phyloP scores from a whole-genome alignment of 176 grass and related monocot genomes.

The Eragrostis curvula region DNA sequence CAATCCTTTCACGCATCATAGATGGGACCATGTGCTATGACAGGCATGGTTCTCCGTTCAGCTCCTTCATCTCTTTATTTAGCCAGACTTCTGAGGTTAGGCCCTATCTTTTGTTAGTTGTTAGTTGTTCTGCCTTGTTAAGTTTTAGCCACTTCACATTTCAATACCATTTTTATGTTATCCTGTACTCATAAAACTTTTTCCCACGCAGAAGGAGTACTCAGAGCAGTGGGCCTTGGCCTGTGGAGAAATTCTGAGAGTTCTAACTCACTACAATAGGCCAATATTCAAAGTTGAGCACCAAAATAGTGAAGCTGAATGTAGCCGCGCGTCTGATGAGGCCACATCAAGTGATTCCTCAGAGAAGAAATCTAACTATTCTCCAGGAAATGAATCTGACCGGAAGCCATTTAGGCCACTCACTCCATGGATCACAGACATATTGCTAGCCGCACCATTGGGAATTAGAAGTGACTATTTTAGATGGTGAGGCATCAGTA shows the following conservation, averaged over 20 bases:
- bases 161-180: slow-evolving; percentile 15
- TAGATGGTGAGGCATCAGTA: slow-evolving; percentile 70
- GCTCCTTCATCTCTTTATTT: slow-evolving; percentile 95
- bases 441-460: slow-evolving; percentile 92
- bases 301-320: slow-evolving; percentile 60
- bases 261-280: slow-evolving; percentile 97
- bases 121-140: neutral
- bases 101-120: slow-evolving; percentile 18
- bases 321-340: slow-evolving; percentile 56
- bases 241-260: slow-evolving; percentile 96
- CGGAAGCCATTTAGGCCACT: slow-evolving; percentile 83
- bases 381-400: slow-evolving; percentile 74
- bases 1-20: slow-evolving; percentile 97
- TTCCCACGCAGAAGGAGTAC: slow-evolving; percentile 81
- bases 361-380: slow-evolving; percentile 51
- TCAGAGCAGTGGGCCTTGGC: slow-evolving; percentile 98
- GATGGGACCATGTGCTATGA: slow-evolving; percentile 92
- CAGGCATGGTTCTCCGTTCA: slow-evolving; percentile 76
- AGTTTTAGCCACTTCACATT: slow-evolving; percentile 15
- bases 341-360: slow-evolving; percentile 67
- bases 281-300: slow-evolving; percentile 86
- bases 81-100: slow-evolving; percentile 92
- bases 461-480: slow-evolving; percentile 99
- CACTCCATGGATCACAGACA: slow-evolving; percentile 97
- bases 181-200: slow-evolving; percentile 20